These are phyloP conservation scores for Cylindrotheca fusiformis DNA, from an alignment of 108 stramenopile species.

Conservation along the genomic window DNA sequence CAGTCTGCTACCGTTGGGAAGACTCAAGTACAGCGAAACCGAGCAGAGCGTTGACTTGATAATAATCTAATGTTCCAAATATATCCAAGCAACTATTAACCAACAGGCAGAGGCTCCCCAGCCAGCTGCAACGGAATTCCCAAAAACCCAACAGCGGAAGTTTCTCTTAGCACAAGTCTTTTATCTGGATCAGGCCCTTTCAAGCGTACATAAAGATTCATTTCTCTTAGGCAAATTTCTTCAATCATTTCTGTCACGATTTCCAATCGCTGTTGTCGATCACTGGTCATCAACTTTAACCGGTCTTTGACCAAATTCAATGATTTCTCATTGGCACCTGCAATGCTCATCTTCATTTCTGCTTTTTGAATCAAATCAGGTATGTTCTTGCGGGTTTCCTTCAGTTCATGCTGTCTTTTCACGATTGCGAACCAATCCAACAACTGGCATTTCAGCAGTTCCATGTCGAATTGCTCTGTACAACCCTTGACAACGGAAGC, in stretches of 20 bases:
- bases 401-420: constrained; percentile 57
- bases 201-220: constrained; percentile 45
- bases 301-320: constrained; percentile 54
- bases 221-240: constrained; percentile 80
- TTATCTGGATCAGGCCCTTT: constrained; percentile 10
- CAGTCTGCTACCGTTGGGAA: no score
- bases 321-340: constrained; percentile 50
- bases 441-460: constrained; percentile 60
- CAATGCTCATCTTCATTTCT: constrained; percentile 78
- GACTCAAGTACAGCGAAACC: no score
- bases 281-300: constrained; percentile 48
- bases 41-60: no score
- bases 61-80: not conserved
- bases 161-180: constrained; percentile 22
- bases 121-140: constrained; percentile 35
- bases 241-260: constrained; percentile 75
- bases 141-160: constrained; percentile 32
- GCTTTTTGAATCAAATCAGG: constrained; percentile 64
- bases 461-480: constrained; percentile 60
- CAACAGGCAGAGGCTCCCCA: constrained; percentile 40
- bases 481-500: constrained; percentile 34
- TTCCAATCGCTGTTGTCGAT: constrained; percentile 59
- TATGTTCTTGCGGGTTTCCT: constrained; percentile 23
- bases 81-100: constrained; percentile 8
- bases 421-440: constrained; percentile 80